Conservation (phyloP, 306 rosid genomes). For the Parietaria judaica region DNA sequence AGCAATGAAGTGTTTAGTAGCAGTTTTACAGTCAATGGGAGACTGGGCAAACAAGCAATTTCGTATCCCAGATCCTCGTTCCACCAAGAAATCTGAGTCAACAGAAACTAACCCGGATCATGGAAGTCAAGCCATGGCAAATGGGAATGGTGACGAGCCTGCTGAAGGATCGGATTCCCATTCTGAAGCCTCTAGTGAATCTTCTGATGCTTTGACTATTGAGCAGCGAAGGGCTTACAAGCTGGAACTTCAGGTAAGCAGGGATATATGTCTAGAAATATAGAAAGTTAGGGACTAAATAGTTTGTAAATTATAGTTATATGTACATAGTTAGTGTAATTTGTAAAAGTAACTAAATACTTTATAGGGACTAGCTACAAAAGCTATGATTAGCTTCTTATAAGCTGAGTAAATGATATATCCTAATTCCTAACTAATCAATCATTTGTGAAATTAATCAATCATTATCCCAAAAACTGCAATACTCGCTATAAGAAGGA, state of each 20-base stretch:
- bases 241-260: conserved; percentile 91
- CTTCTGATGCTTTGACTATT: conserved; percentile 75
- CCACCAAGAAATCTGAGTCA: conserved; percentile 53
- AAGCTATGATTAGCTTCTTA: too few relatives aligned
- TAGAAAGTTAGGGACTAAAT: too few relatives aligned
- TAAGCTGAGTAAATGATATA: too few relatives aligned
- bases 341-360: not conserved
- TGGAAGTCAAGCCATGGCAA: conserved; percentile 44
- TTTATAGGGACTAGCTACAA: too few relatives aligned
- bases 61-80: conserved; percentile 79
- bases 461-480: too few relatives aligned
- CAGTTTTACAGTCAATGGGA: conserved; percentile 76
- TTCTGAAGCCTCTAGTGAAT: conserved; percentile 66
- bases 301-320: conserved; percentile 4
- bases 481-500: too few relatives aligned
- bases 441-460: too few relatives aligned
- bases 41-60: conserved; percentile 93
- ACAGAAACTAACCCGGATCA: conserved; percentile 42
- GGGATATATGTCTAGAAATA: not conserved
- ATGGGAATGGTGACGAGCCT: conserved; percentile 73
- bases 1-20: conserved; percentile 91
- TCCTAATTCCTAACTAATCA: too few relatives aligned
- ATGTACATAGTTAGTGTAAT: conserved; percentile 12
- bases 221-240: conserved; percentile 98
- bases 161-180: conserved; percentile 76